Evolutionary conservation across 352 stramenopile genomes (phyloP).

Genomic region (Globisporangium heterothallicum): DNA sequence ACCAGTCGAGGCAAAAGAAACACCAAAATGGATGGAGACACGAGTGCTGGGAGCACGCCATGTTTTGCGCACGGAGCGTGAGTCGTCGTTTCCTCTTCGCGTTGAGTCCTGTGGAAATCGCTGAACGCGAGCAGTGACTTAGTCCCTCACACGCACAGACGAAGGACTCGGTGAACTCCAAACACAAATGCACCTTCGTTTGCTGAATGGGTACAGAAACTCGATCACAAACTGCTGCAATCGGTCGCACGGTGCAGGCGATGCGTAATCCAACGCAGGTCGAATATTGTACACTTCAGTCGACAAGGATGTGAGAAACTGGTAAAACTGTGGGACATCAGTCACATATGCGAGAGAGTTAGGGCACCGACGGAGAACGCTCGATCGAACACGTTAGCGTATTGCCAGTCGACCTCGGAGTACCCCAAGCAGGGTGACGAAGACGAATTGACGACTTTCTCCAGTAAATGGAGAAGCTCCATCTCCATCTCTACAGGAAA

Average conservation of each 20-base stretch:
- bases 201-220: conserved; percentile 8
- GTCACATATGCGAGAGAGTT: too few species aligned
- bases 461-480: conserved; percentile 3
- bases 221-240: conserved; percentile 4
- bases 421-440: conserved; percentile 2
- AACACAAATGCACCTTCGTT: conserved; percentile 1
- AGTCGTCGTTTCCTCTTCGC: background rate
- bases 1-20: conserved; percentile 4
- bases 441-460: background rate
- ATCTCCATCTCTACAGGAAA: conserved; percentile 6
- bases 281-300: background rate
- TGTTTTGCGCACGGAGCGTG: background rate
- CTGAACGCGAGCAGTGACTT: background rate
- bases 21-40: background rate
- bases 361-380: too few species aligned
- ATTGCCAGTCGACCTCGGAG: background rate
- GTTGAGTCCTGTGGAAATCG: background rate
- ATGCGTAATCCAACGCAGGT: background rate
- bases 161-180: too few species aligned
- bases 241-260: background rate
- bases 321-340: conserved; percentile 1
- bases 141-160: background rate
- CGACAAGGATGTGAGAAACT: background rate
- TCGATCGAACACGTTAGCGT: background rate
- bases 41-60: too few species aligned